Base-by-base conservation (phyloP, 2,329 filamentous ascomycete species). In the Epicoccum nigrum region DNA sequence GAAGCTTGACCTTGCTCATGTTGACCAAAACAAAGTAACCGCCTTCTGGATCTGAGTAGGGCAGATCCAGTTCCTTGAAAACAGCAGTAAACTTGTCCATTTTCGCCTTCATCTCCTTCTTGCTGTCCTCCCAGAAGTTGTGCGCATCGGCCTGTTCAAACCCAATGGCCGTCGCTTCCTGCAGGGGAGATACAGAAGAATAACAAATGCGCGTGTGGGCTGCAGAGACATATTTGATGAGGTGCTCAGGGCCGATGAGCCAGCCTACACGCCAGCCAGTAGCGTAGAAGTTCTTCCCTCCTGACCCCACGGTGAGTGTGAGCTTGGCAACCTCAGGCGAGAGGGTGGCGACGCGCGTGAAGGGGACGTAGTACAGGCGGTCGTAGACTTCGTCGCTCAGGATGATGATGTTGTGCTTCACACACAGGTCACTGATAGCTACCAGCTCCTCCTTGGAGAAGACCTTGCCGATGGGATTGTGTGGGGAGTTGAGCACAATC, bases 11-110 rank as follows among this genome's bases (percentile, higher is more conserved):
- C 70, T 93, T 92, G 50, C 84, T 81, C 81, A 97, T 87, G 77
- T 99, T 99, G 58, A 90, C 94, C 45, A 99, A 84, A 31, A 99
- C 90, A 70, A 99, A 99, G 79, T 99, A 99, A 16, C 94, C 94
- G 45, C 94, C 94, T 74, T 99, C 92, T 4, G 94, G 94, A 53
- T 96, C 88, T 1, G 90, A 93, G 78, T 93, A 96, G 2, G 78
- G 78, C 23, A 81, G 61, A 7, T 70, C 75, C 2, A 81, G 72
- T 59, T 80, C 78, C 28, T 77, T 70, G 70, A 77, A 80, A 32
- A 81, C 68, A 16, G 88, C 81, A 72, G 93, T 96, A 80, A 99
- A 97, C 19, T 84, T 84, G 62, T 88, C 81, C 78, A 97, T 88
- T 75, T 96, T 97, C 52, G 76, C 83, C 76, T 91, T 89, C 93